These are phyloP conservation scores for Globisporangium apiculatum DNA, from an alignment of 352 stramenopile genomes.

Conservation along the genomic window DNA sequence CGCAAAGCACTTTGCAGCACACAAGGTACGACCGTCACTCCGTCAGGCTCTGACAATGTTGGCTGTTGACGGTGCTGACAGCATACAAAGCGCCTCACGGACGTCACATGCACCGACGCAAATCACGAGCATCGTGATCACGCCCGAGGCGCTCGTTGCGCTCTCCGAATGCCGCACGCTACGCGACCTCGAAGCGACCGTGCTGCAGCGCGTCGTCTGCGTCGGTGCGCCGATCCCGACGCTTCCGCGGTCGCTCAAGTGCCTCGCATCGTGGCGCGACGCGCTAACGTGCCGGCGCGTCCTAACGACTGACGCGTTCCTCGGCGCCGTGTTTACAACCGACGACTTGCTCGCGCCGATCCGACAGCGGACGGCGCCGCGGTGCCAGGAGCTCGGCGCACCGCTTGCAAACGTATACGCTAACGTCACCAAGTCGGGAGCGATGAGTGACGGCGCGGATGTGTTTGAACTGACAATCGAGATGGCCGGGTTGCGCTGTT, in stretches of 20 bases:
- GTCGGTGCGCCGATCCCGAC: conserved; percentile 4
- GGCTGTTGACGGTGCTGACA: too few relatives aligned
- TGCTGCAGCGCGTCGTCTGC: conserved; percentile 6
- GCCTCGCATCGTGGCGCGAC: conserved; percentile 8
- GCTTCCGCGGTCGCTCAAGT: conserved; percentile 6
- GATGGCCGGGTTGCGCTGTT: background rate
- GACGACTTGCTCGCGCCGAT: conserved; percentile 8
- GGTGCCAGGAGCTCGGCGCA: conserved; percentile 9
- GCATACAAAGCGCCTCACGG: background rate
- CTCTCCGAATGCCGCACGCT: conserved; percentile 11
- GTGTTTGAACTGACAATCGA: conserved; percentile 8
- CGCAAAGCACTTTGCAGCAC: conserved; percentile 4
- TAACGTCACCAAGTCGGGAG: background rate
- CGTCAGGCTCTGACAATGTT: too few relatives aligned
- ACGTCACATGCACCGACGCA: background rate
- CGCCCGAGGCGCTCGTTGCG: background rate
- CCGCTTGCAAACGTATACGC: conserved; percentile 2
- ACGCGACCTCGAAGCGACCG: conserved; percentile 1
- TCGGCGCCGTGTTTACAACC: conserved; percentile 6
- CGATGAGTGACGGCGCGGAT: background rate
- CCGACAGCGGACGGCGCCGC: background rate
- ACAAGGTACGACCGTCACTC: conserved; percentile 2
- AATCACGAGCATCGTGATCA: conserved; percentile 5
- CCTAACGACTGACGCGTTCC: background rate
- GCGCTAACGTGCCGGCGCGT: conserved; percentile 1